phyloP scores from a whole-genome alignment of 805 yeast species.

The Metschnikowia vanudenii region DNA sequence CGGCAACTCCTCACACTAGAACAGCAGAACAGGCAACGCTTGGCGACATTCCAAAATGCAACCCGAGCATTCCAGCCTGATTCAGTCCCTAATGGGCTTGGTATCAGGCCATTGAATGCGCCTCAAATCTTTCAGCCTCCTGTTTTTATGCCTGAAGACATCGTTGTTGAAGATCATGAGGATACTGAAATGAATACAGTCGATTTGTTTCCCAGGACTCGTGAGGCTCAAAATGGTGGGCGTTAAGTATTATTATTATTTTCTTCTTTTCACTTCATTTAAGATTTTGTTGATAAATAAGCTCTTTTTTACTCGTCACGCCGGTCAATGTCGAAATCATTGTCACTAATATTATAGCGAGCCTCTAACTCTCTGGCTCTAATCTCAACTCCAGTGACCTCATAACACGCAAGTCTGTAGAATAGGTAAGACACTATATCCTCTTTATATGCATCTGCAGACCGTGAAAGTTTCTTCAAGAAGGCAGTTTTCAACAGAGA shows the following conservation, averaged over 20 bases:
- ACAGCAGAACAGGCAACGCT: slow-evolving; percentile 15
- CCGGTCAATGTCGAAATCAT: background rate
- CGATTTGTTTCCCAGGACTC: slow-evolving; percentile 23
- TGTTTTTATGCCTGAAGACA: slow-evolving; percentile 31
- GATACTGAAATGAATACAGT: slow-evolving; percentile 35
- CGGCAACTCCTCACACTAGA: slow-evolving; percentile 18
- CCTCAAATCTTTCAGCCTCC: slow-evolving; percentile 44
- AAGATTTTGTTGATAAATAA: background rate
- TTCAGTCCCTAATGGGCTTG: slow-evolving; percentile 9
- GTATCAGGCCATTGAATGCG: slow-evolving; percentile 30
- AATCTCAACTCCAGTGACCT: slow-evolving; percentile 11
- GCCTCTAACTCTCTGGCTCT: slow-evolving; percentile 19
- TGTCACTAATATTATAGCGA: slow-evolving; percentile 12
- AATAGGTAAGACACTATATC: slow-evolving; percentile 24
- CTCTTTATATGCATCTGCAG: slow-evolving; percentile 14
- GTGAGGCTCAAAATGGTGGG: slow-evolving; percentile 4
- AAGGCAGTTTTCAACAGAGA: slow-evolving; percentile 15
- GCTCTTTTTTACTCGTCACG: background rate
- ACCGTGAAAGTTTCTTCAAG: slow-evolving; percentile 13
- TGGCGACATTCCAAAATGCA: slow-evolving; percentile 15
- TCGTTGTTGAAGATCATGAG: slow-evolving; percentile 23
- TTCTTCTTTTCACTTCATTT: slow-evolving; percentile 4
- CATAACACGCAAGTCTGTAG: slow-evolving; percentile 17
- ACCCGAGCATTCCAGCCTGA: slow-evolving; percentile 11
- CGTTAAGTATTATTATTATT: background rate